phyloP scores from a whole-genome alignment of 352 stramenopile species.

The Phytophthora citricola region DNA sequence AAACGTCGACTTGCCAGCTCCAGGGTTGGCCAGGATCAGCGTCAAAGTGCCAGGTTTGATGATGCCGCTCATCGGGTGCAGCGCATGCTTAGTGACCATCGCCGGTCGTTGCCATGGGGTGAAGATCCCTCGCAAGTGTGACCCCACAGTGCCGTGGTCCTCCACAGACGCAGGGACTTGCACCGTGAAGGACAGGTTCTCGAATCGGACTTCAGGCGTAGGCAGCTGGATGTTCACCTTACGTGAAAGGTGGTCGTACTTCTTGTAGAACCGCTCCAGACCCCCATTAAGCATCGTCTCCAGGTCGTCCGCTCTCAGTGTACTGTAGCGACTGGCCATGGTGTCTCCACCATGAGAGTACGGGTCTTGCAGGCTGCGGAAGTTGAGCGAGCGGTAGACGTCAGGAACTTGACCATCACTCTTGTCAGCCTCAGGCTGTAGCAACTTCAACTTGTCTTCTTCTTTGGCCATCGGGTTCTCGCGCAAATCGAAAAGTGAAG shows the following conservation, averaged over 20 bases:
- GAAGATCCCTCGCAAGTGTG: constrained; percentile 55
- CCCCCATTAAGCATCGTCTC: constrained; percentile 74
- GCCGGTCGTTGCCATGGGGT: constrained; percentile 57
- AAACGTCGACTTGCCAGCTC: constrained; percentile 81
- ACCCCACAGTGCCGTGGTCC: constrained; percentile 62
- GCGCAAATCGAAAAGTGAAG: too few relatives aligned
- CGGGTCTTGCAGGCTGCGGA: constrained; percentile 74
- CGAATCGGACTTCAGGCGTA: constrained; percentile 69
- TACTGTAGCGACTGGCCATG: constrained; percentile 40
- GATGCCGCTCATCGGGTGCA: constrained; percentile 90
- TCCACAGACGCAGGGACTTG: constrained; percentile 51
- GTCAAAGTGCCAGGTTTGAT: constrained; percentile 60
- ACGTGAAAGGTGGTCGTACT: constrained; percentile 75
- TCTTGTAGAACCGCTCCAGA: constrained; percentile 85
- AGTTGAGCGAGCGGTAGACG: constrained; percentile 73
- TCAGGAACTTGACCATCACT: constrained; percentile 38
- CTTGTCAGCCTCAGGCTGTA: constrained; percentile 39
- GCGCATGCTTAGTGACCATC: constrained; percentile 55
- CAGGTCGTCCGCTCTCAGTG: constrained; percentile 67
- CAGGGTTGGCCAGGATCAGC: constrained; percentile 76
- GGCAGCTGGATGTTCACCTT: constrained; percentile 61
- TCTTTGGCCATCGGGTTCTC: not conserved
- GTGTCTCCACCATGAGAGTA: constrained; percentile 55
- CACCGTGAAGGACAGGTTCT: constrained; percentile 76
- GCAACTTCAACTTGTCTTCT: constrained; percentile 61